A percentile compares a stretch with the other conserved stretches of the same genome.
These are phyloP conservation scores for maize (Zea mays) DNA, from an alignment of 176 grass and related monocot genomes.

Conservation along the genomic window Zm-B73-REFERENCE-NAM-5.0 NC_050101.1:153891501-153892000, in stretches of 20 bases:
- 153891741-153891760: not conserved
- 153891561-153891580: not conserved
- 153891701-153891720: not conserved
- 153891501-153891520: too few relatives aligned
- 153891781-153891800: not conserved
- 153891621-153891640: not conserved
- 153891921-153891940: too few relatives aligned
- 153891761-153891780: not conserved
- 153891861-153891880: too few relatives aligned
- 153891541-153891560: rapidly evolving
- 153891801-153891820: not conserved
- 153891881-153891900: not conserved
- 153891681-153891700: not conserved
- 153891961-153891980: too few relatives aligned
- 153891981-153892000: not conserved
- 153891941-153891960: too few relatives aligned
- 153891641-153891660: not conserved
- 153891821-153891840: not conserved
- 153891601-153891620: not conserved
- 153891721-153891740: not conserved
- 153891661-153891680: not conserved
- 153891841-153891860: not conserved
- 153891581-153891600: not conserved
- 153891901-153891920: not conserved
- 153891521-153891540: not conserved